phyloP scores from a whole-genome alignment of 768 basidiomycete genomes.

The Pisolithus marmoratus region DNA sequence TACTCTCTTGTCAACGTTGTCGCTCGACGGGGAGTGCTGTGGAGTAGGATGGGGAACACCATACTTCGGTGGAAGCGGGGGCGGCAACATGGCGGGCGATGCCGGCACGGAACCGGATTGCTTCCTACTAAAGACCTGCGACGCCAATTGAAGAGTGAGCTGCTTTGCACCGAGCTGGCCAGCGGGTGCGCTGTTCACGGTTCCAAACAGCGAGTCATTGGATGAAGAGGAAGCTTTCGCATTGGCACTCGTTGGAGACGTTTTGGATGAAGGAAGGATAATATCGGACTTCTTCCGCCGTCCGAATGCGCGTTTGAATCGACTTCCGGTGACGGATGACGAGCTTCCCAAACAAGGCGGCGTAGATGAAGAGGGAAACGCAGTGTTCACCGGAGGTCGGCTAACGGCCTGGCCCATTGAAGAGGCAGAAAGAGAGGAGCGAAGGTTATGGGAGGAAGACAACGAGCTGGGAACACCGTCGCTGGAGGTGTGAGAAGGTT shows the following conservation, averaged over 20 bases:
- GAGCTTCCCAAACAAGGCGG: slow-evolving; percentile 19
- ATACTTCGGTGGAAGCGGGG: slow-evolving; percentile 38
- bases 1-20: slow-evolving; percentile 32
- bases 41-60: slow-evolving; percentile 16
- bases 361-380: slow-evolving; percentile 23
- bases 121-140: slow-evolving; percentile 42
- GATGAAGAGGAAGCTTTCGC: slow-evolving; percentile 13
- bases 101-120: slow-evolving; percentile 21
- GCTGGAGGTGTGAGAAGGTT: slow-evolving; percentile 28
- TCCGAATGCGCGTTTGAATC: slow-evolving; percentile 27
- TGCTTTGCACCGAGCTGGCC: slow-evolving; percentile 28
- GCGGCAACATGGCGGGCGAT: slow-evolving; percentile 29
- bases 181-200: slow-evolving; percentile 5
- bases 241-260: slow-evolving; percentile 15
- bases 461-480: slow-evolving; percentile 27
- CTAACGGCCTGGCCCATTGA: slow-evolving; percentile 32
- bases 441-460: slow-evolving; percentile 19
- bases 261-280: slow-evolving; percentile 10
- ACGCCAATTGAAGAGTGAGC: slow-evolving; percentile 38
- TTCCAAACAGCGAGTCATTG: slow-evolving; percentile 12
- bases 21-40: slow-evolving; percentile 16
- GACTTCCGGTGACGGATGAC: slow-evolving; percentile 17
- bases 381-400: slow-evolving; percentile 22
- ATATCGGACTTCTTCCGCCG: slow-evolving; percentile 30
- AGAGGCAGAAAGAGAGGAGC: slow-evolving; percentile 17